phyloP scores from a whole-genome alignment of 2,329 filamentous ascomycete species.

The Pseudogymnoascus sp. region DNA sequence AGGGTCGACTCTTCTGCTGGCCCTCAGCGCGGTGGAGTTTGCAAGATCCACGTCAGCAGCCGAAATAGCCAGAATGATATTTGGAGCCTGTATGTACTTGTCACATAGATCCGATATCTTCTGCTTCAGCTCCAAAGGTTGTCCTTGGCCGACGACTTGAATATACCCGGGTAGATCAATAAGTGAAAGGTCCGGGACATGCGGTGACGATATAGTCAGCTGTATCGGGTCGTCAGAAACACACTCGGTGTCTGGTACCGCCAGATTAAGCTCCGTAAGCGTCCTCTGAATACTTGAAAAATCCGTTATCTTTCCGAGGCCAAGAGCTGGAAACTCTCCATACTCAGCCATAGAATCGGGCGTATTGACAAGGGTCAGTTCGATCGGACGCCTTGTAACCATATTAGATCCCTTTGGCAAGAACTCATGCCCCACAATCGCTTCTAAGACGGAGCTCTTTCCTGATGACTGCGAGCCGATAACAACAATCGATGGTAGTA shows the following conservation, averaged over 20 bases:
- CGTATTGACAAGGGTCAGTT: slow-evolving; percentile 92
- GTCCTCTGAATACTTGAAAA: slow-evolving; percentile 90
- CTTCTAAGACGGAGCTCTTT: slow-evolving; percentile 94
- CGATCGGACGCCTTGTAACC: slow-evolving; percentile 93
- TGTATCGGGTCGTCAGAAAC: slow-evolving; percentile 96
- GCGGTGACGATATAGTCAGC: slow-evolving; percentile 87
- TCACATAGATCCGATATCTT: slow-evolving; percentile 95
- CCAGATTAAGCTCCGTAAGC: slow-evolving; percentile 86
- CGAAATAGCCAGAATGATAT: slow-evolving; percentile 94
- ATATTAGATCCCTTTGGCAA: slow-evolving; percentile 97
- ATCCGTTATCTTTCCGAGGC: slow-evolving; percentile 81
- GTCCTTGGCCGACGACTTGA: slow-evolving; percentile 85
- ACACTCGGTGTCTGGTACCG: slow-evolving; percentile 83
- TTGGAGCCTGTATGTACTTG: slow-evolving; percentile 94
- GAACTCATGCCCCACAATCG: slow-evolving; percentile 96
- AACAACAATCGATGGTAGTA: slow-evolving; percentile 94
- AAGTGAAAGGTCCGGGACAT: slow-evolving; percentile 88
- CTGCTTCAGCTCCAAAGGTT: slow-evolving; percentile 84
- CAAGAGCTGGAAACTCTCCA: slow-evolving; percentile 90
- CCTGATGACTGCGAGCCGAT: slow-evolving; percentile 97
- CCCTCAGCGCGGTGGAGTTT: slow-evolving; percentile 86
- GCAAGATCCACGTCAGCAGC: slow-evolving; percentile 95
- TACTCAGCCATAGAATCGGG: slow-evolving; percentile 82
- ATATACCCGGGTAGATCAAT: slow-evolving; percentile 98
- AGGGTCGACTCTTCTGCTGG: slow-evolving; percentile 86